Percentiles rank a stretch among this genome's conserved stretches.
Evolutionary conservation across 1,284 basidiomycete species (phyloP).

Genomic region (Ustilago esculenta): DNA sequence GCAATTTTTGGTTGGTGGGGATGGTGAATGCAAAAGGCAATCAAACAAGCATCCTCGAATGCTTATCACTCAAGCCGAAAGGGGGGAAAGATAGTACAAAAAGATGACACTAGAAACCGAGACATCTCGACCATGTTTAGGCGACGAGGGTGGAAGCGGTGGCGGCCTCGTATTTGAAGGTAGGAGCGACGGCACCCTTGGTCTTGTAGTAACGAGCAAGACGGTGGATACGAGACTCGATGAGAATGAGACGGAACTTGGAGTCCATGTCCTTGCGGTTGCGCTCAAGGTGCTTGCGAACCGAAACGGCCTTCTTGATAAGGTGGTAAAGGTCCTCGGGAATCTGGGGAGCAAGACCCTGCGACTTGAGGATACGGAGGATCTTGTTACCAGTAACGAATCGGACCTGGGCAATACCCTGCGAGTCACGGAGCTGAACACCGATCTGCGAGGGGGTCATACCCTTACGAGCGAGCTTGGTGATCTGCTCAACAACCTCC

Average conservation of each 20-base stretch:
- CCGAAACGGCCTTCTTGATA: conserved; percentile 99
- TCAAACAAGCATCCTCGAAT: conserved; percentile 9
- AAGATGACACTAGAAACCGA: not conserved
- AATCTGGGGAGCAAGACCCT: conserved; percentile 94
- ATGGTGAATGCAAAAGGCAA: conserved; percentile 3
- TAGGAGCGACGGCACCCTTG: conserved; percentile 94
- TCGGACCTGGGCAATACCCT: conserved; percentile 94
- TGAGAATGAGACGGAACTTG: conserved; percentile 92
- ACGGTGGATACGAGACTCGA: conserved; percentile 98
- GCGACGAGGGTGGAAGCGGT: conserved; percentile 68
- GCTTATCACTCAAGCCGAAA: not conserved
- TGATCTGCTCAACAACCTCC: conserved; percentile 94
- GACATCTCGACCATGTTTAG: conserved; percentile 48
- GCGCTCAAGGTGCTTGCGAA: conserved; percentile 97
- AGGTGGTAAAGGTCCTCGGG: conserved; percentile 99
- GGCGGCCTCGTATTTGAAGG: conserved; percentile 76
- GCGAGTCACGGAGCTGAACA: conserved; percentile 96
- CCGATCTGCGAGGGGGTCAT: conserved; percentile 97
- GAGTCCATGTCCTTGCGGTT: conserved; percentile 90
- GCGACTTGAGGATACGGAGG: conserved; percentile 94
- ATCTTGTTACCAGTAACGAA: conserved; percentile 99
- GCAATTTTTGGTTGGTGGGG: conserved; percentile 20
- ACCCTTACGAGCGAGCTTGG: conserved; percentile 97
- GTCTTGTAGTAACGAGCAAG: conserved; percentile 96
- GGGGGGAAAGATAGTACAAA: conserved; percentile 26